Evolutionary conservation across 2,329 filamentous ascomycete species (phyloP), one percentile per base, ranked within the genome.

Genomic region (Neophaeococcomyces aloes): DNA sequence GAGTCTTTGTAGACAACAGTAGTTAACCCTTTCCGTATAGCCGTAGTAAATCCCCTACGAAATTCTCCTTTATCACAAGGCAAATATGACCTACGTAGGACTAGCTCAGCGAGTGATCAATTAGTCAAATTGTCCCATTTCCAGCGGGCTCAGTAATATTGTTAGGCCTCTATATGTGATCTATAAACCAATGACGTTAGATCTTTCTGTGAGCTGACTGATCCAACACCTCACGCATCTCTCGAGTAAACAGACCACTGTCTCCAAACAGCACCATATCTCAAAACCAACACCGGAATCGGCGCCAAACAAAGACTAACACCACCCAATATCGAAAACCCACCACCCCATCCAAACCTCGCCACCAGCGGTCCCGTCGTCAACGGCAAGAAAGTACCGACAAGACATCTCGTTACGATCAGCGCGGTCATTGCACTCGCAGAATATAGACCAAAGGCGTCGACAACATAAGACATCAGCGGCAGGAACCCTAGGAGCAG

Each of bases 391-490:
- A 57, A 56, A 2, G 55, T 53, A 17, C 53, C 51, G 43, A 54
- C 48, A 2, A 53, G 39, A 47, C 51, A 53, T 35, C 54, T 25
- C 25, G 49, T 46, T 27, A 55, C 50, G 30, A 55, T 52, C 33
- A 54, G 29, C 3, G 53, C 52, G 5, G 54, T 55, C 46, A 57
- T 47, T n/a, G 50, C 54, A 10, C 60, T 31, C 66, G 70, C 72
- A 71, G 75, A 40, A 7, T 61, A 50, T 4, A 54, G 33, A 33
- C 56, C 39, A 35, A 57, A 48, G 18, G 54, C 35, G 52, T 61
- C 46, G 38, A 57, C 49, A 27, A 59, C 44, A 49, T 53, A 56
- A 7, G 51, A 41, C 36, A 50, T 41, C 15, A 56, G 11, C 5
- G 54, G 54, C 7, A 56, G 29, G 30, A 48, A 48, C 11, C 40